Conservation (phyloP, 768 basidiomycete genomes). For the Russula vinacea region DNA sequence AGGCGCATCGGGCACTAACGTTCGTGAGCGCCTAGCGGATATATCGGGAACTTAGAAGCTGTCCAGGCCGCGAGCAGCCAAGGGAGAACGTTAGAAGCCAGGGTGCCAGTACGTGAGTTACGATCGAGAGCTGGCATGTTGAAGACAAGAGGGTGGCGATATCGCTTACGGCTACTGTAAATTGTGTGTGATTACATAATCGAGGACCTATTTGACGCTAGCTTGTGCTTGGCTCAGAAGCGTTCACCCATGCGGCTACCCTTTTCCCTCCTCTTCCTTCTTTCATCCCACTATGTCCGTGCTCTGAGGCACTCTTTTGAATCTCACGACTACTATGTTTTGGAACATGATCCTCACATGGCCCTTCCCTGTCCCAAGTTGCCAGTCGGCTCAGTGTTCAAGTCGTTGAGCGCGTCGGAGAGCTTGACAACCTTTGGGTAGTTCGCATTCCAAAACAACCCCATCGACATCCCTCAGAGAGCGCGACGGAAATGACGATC, state of each 20-base stretch:
- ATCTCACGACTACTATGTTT: slow-evolving; percentile 78
- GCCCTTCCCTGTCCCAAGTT: slow-evolving; percentile 58
- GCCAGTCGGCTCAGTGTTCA: slow-evolving; percentile 67
- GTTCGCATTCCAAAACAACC: slow-evolving; percentile 54
- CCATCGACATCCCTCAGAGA: slow-evolving; percentile 31
- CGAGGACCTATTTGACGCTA: neutral
- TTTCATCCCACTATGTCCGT: slow-evolving; percentile 37
- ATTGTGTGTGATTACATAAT: slow-evolving; percentile 9
- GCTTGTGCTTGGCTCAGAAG: neutral
- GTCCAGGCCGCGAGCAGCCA: slow-evolving; percentile 18
- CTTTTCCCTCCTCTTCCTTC: slow-evolving; percentile 33
- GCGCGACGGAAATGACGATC: slow-evolving; percentile 41
- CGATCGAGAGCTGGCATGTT: slow-evolving; percentile 27
- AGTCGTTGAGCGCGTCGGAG: slow-evolving; percentile 83
- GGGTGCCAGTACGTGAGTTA: slow-evolving; percentile 18
- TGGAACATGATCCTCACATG: slow-evolving; percentile 58
- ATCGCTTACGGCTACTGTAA: slow-evolving; percentile 17
- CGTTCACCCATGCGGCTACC: slow-evolving; percentile 27
- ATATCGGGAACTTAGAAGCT: slow-evolving; percentile 26
- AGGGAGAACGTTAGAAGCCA: slow-evolving; percentile 7
- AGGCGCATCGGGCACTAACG: neutral
- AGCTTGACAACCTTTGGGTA: slow-evolving; percentile 79
- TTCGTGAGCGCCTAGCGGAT: slow-evolving; percentile 24
- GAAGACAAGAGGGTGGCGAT: slow-evolving; percentile 1
- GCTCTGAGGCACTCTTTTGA: slow-evolving; percentile 50